These are phyloP conservation scores for Pythium phragmiticola DNA, from an alignment of 352 stramenopile genomes.

Conservation along the genomic window DNA sequence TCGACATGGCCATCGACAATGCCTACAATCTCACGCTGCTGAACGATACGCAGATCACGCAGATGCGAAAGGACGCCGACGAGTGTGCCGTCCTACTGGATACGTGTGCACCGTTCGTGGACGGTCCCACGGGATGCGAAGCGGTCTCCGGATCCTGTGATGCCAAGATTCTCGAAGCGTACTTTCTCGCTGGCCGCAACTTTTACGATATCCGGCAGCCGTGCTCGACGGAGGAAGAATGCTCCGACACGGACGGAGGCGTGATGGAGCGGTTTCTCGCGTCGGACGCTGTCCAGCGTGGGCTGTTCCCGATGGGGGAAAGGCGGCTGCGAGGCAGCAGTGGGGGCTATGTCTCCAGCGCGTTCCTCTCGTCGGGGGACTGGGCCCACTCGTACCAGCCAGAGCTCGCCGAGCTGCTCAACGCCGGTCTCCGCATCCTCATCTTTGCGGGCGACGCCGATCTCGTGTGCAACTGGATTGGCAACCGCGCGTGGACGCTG, in stretches of 20 bases:
- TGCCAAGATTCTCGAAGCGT: slow-evolving; percentile 8
- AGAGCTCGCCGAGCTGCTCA: slow-evolving; percentile 72
- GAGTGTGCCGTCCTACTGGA: slow-evolving; percentile 28
- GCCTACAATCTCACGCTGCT: slow-evolving; percentile 60
- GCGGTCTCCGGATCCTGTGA: not conserved
- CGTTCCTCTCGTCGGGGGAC: slow-evolving; percentile 64
- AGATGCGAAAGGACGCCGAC: slow-evolving; percentile 35
- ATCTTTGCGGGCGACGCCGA: slow-evolving; percentile 74
- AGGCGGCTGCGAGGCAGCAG: slow-evolving; percentile 33
- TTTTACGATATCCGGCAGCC: slow-evolving; percentile 56
- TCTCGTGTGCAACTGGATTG: slow-evolving; percentile 95
- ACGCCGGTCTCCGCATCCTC: slow-evolving; percentile 27
- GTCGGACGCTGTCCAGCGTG: not conserved
- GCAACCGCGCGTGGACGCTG: slow-evolving; percentile 89
- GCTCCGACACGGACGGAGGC: slow-evolving; percentile 12
- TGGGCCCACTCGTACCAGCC: slow-evolving; percentile 86
- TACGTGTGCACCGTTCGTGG: not conserved
- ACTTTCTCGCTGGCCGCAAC: slow-evolving; percentile 34
- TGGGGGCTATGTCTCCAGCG: slow-evolving; percentile 3
- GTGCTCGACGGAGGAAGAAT: slow-evolving; percentile 27
- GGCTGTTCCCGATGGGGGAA: not conserved
- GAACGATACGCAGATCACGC: slow-evolving; percentile 28
- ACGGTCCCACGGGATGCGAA: not conserved
- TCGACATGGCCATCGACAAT: slow-evolving; percentile 52
- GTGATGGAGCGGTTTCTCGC: slow-evolving; percentile 16